Percentiles rank a stretch among this genome's conserved stretches.
These are phyloP conservation scores for Stemphylium lycopersici DNA, from an alignment of 2,329 filamentous ascomycete genomes.

Conservation along the genomic window DNA sequence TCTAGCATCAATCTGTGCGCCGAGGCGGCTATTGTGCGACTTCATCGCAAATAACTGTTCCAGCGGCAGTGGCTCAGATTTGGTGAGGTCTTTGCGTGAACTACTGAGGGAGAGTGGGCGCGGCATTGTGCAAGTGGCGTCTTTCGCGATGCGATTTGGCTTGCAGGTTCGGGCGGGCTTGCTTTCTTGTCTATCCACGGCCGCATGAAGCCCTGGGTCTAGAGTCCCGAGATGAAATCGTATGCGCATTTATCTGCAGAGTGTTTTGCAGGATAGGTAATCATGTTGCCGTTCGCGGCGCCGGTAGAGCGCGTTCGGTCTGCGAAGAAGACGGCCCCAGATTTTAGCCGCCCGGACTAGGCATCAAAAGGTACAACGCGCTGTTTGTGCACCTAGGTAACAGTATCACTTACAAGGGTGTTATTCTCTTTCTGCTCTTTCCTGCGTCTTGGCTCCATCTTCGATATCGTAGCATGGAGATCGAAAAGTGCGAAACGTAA, in stretches of 20 bases:
- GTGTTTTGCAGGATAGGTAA: too few species aligned
- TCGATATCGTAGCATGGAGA: too few species aligned
- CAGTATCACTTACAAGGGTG: background rate
- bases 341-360: background rate
- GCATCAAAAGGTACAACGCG: background rate
- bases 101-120: background rate
- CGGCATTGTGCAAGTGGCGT: too few species aligned
- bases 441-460: background rate
- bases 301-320: background rate
- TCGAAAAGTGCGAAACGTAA: too few species aligned
- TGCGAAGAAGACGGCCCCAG: background rate
- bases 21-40: background rate
- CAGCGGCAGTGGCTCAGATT: background rate
- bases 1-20: slow-evolving; percentile 2
- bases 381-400: background rate
- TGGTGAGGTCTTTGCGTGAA: background rate
- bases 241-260: too few species aligned
- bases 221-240: too few species aligned
- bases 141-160: too few species aligned
- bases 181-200: too few species aligned
- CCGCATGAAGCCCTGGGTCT: too few species aligned
- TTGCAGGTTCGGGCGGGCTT: too few species aligned
- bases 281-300: too few species aligned
- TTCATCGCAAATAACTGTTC: background rate
- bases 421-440: background rate